Base-by-base conservation (phyloP, 2,329 filamentous ascomycete genomes). In the Fusarium compactum region DNA sequence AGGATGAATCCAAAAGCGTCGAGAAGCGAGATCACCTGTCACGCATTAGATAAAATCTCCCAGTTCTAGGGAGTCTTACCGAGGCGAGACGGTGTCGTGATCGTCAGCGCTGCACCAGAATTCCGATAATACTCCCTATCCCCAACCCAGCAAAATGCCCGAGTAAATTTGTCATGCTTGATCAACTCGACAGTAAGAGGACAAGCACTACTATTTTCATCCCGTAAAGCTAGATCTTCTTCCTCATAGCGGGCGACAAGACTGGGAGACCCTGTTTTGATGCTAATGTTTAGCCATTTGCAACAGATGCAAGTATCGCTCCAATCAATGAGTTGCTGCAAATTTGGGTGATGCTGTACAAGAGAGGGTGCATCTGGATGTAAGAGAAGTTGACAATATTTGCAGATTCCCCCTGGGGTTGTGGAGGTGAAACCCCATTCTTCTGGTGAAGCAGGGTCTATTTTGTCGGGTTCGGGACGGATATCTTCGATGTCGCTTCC, bases 261-360 rank as follows among this genome's bases (percentile, higher is more conserved):
- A 15, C 9, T 16, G 2, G 54, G 27, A 1, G 55, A 58, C 9
- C 55, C 58, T 0, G 10, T 20, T 18, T 15, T 25, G 7, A 64
- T 38, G 24, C 61, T 64, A 5, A 64, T 9, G 5, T 63, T 59
- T 0, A 64, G 34, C 61, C 61, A 64, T 10, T 64, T 64, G 5
- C 58, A 64, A 4, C 7, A 25, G 12, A 30, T 40, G 11, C 61
- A 64, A 9, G 34, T 48, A 0, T 57, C 34, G 1, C 61, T 59
- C 2, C 48, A 64, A 1, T 44, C 27, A 1, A 64, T 2, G n/a
- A 6, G 5, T 20, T 34, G 34, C 29, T 48, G 22, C 2, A 50
- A 1, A 15, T 64, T 64, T 0, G 48, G 44, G 3, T 64, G 61
- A 22, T 64, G 61, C 8, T 64, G 27, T 0, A 57, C 14, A 2